phyloP scores from a whole-genome alignment of 768 basidiomycete genomes.

The Amanita thiersii region DNA sequence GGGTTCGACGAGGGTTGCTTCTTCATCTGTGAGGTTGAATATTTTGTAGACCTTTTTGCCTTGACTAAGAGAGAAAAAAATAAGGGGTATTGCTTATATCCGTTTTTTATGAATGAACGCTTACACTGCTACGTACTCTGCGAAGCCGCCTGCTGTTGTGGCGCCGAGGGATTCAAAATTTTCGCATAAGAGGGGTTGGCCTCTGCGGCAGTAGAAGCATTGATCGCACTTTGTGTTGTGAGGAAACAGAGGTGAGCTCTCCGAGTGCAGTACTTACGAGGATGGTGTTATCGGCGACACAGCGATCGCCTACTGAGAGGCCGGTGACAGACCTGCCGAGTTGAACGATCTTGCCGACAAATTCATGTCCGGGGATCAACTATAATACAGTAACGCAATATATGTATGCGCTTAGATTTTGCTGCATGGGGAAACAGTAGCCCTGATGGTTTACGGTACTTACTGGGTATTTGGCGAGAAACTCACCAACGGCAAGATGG shows the following conservation, averaged over 20 bases:
- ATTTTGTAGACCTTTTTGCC: constrained; percentile 81
- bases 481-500: constrained; percentile 33
- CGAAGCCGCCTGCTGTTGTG: constrained; percentile 77
- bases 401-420: too few species aligned
- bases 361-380: constrained; percentile 70
- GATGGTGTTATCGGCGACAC: constrained; percentile 66
- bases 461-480: constrained; percentile 54
- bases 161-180: constrained; percentile 76
- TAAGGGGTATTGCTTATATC: not conserved
- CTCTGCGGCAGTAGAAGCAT: constrained; percentile 84
- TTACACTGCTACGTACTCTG: constrained; percentile 81
- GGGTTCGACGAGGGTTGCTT: constrained; percentile 82
- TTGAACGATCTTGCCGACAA: constrained; percentile 64
- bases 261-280: constrained; percentile 40
- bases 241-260: not conserved
- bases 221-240: constrained; percentile 54
- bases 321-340: constrained; percentile 75
- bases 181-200: constrained; percentile 75
- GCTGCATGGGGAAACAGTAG: not conserved
- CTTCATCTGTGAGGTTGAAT: constrained; percentile 78
- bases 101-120: constrained; percentile 16
- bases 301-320: constrained; percentile 71
- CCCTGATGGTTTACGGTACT: too few species aligned
- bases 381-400: too few species aligned
- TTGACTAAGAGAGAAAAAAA: constrained; percentile 16